Evolutionary conservation across 192 early-diverging fungal genomes (phyloP), one percentile per base, ranked within the genome.

Genomic region (Linderina pennispora): DNA sequence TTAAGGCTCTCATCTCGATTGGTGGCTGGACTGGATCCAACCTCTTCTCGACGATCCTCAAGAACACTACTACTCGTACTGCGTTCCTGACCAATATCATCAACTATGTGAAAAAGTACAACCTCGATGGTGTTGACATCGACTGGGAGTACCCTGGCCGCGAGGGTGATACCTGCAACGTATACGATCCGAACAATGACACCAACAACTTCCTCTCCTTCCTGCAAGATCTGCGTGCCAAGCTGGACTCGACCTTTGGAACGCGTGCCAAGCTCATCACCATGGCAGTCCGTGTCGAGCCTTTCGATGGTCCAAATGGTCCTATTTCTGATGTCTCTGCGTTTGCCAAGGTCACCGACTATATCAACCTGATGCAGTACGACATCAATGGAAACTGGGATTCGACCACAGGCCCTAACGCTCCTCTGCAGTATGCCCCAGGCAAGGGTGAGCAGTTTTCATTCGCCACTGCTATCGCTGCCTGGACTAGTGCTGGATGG

Each of bases 11-110:
- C 22, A 42, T 87, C 23, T 79, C 83, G 10, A 72, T 85, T 33
- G 85, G 85, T 43, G 85, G 85, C 7, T 87, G 83, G 83, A 80
- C 72, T 38, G 81, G 83, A 28, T 84, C 81, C 11, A 58, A 74
- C 43, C 62, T 50, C 22, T 81, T 84, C 55, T 79, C 77, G 7
- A 32, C 63, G 2, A 77, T 84, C 46, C 58, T 65, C 8, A 62
- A 71, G 18, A 51, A 55, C 23, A 28, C 53, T 16, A 22, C 43
- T 17, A 53, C 35, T 6, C 76, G 72, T 13, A 25, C 47, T 16
- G 41, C 40, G 4, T 46, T 71, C 26, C 45, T 66, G 10, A 53
- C 50, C 23, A 64, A 36, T 34, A 45, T 78, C n/a, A 58, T 74
- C 20, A 26, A 56, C 3, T 51, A 46, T 13, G 55, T 76, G 0